Evolutionary conservation across 2,329 filamentous ascomycete genomes (phyloP).

Genomic region (Stagonosporopsis rhizophila): DNA sequence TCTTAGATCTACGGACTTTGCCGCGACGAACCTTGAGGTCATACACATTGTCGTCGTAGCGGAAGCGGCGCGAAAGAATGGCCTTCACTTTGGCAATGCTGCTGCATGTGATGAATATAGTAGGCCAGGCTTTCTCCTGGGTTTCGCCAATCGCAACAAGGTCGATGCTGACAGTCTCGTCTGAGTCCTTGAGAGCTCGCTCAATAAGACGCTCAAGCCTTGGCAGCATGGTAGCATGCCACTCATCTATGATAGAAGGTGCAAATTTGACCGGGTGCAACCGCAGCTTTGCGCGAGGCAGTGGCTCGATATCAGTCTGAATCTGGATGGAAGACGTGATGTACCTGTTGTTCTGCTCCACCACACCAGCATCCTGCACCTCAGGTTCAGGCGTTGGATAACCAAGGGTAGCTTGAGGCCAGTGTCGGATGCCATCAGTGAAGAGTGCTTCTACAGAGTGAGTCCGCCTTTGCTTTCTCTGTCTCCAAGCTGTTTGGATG

Average conservation of each 20-base stretch:
- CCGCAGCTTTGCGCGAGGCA: conserved; percentile 44
- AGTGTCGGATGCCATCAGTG: conserved; percentile 41
- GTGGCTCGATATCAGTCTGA: conserved; percentile 38
- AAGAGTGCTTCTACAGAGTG: conserved; percentile 43
- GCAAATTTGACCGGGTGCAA: conserved; percentile 61
- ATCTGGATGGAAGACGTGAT: conserved; percentile 46
- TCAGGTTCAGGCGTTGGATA: conserved; percentile 46
- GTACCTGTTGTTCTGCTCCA: conserved; percentile 29
- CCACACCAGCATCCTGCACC: conserved; percentile 24
- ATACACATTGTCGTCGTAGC: conserved; percentile 70
- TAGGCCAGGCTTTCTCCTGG: conserved; percentile 70
- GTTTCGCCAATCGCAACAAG: conserved; percentile 77
- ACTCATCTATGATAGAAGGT: conserved; percentile 70
- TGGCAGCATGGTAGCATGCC: conserved; percentile 74
- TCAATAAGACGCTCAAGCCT: conserved; percentile 75
- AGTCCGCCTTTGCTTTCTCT: conserved; percentile 39
- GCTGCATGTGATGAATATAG: conserved; percentile 78
- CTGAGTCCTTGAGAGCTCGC: conserved; percentile 73
- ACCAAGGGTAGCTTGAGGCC: conserved; percentile 44
- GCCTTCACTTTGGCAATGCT: conserved; percentile 76
- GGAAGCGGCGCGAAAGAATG: conserved; percentile 73
- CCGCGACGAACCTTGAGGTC: conserved; percentile 76
- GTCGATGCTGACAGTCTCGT: conserved; percentile 79
- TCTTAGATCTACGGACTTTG: conserved; percentile 69
- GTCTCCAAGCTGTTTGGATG: conserved; percentile 49